Evolutionary conservation across 768 basidiomycete species (phyloP), one percentile per base, ranked within the genome.

Genomic region (Lactifluus subvellereus): DNA sequence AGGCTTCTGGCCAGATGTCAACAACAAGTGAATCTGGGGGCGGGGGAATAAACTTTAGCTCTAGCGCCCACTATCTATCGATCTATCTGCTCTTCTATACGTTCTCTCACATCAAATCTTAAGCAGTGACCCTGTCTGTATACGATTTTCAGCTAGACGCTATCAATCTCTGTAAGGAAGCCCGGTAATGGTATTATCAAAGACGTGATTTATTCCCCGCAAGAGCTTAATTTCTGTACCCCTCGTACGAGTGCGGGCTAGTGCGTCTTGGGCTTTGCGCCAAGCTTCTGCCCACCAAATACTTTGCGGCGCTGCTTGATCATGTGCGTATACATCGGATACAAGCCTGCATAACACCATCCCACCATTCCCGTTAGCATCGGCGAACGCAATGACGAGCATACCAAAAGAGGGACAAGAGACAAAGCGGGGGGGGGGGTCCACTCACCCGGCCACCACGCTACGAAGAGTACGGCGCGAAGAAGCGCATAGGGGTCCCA

Each of bases 361-460:
- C 0, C n/a, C 49, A 11, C 22, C 1, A 20, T 2, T 40, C 43
- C 11, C 50, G 55, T 7, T 30, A 56, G 62, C 58, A 54, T 50
- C 35, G 57, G 18, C 37, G 30, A 27, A 62, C 45, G 13, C 27
- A 16, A 43, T 27, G 27, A 61, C 48, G 32, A 27, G 50, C n/a
- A 49, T 33, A 51, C 5, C n/a, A 32, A 18, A 50, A 56, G 27
- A 16, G 27, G 57, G 9, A 51, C 27, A 30, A 27, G 10, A n/a
- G 45, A 53, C 35, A 37, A 47, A 37, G 6, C 3, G 73, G 72
- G 47, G 66, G 16, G 32, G 38, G 38, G 13, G 38, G 38, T 40
- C 10, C 4, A 77, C 80, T 69, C 70, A 96, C 95, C 84, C 50
- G 93, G 93, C 83, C 91, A 93, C 95, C 96, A 98, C 40, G 86